Base-by-base conservation (phyloP, 2,329 filamentous ascomycete genomes). In the Akanthomyces lecanii region DNA sequence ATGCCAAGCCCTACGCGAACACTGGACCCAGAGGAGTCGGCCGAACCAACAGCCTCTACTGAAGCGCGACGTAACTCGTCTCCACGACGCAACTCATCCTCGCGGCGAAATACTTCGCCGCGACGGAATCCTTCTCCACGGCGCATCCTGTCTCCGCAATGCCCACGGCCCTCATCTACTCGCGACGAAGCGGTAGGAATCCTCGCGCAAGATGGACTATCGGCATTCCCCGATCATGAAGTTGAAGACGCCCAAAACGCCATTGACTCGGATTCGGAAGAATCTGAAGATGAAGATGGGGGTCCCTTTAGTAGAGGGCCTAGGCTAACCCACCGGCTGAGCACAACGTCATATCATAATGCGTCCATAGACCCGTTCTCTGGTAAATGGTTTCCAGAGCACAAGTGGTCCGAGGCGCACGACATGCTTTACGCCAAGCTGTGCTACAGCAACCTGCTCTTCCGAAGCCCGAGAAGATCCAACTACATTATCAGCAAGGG, bases 351-450 rank as follows among this genome's bases (percentile, higher is more conserved):
- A 21, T 80, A 79, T 65, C 75, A 73, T 12, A 78, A 82, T 66
- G 74, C 76, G 36, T 77, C 75, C 25, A 72, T 82, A 62, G 78
- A 82, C 64, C 76, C 77, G 7, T 75, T 76, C 48, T 81, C 81
- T 14, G 83, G 76, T 45, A 86, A 86, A 70, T 86, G 84, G 84
- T 74, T 77, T 54, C 84, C 84, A 2, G 75, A 78, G 63, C 82
- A 85, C 67, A 73, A 76, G 58, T 85, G 83, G 83, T 81, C 81
- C 6, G 74, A 74, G 51, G 79, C 79, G 40, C 83, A 86, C 71
- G 84, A 86, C 67, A 77, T 85, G 72, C 74, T 85, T 33, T 86
- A 86, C 64, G 84, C 84, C 58, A 84, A 83, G 71, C 76, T 85
- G 11, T 86, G 84, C 72, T 85, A 85, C 71, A 80, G 81, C n/a